These are phyloP conservation scores for Fistulifera pelliculosa DNA, from an alignment of 108 stramenopile genomes.

Conservation along the genomic window DNA sequence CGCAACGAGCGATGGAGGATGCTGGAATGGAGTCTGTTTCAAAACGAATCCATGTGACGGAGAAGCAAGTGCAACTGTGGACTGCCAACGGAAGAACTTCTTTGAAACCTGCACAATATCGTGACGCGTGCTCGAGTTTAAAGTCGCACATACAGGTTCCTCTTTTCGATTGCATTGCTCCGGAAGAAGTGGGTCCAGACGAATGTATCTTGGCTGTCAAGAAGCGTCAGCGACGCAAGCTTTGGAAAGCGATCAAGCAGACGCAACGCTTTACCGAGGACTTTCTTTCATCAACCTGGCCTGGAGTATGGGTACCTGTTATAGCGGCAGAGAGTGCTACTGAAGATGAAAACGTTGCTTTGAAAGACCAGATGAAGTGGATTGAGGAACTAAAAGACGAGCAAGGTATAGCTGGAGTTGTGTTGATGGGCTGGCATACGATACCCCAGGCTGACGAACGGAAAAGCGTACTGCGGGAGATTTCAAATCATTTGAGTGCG, in stretches of 20 bases:
- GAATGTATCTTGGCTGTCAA: slow-evolving; percentile 3
- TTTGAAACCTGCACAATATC: slow-evolving; percentile 43
- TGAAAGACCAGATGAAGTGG: too few relatives aligned
- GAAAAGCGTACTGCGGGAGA: too few relatives aligned
- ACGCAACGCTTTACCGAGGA: too few relatives aligned
- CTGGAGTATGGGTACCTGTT: too few relatives aligned
- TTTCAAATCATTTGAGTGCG: too few relatives aligned
- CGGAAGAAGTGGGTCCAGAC: too few relatives aligned
- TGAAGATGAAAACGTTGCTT: too few relatives aligned
- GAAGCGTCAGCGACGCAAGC: slow-evolving; percentile 18
- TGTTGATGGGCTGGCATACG: slow-evolving; percentile 5
- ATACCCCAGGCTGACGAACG: too few relatives aligned
- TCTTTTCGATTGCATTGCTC: slow-evolving; percentile 21
- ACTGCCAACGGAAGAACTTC: slow-evolving; percentile 69
- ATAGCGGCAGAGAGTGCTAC: too few relatives aligned
- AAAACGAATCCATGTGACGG: slow-evolving; percentile 16
- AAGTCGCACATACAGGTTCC: slow-evolving; percentile 19
- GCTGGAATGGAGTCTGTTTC: not conserved
- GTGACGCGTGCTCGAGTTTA: slow-evolving; percentile 21
- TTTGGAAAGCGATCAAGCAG: too few relatives aligned
- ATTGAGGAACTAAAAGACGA: too few relatives aligned
- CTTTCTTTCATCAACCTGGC: too few relatives aligned
- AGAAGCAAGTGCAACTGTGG: slow-evolving; percentile 39
- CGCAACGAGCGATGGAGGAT: not conserved
- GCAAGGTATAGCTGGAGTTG: not conserved